A percentile compares a stretch with the other conserved stretches of the same genome.
These are phyloP conservation scores for Trichoderma aggressivum DNA, from an alignment of 2,329 filamentous ascomycete species.

Conservation along the genomic window DNA sequence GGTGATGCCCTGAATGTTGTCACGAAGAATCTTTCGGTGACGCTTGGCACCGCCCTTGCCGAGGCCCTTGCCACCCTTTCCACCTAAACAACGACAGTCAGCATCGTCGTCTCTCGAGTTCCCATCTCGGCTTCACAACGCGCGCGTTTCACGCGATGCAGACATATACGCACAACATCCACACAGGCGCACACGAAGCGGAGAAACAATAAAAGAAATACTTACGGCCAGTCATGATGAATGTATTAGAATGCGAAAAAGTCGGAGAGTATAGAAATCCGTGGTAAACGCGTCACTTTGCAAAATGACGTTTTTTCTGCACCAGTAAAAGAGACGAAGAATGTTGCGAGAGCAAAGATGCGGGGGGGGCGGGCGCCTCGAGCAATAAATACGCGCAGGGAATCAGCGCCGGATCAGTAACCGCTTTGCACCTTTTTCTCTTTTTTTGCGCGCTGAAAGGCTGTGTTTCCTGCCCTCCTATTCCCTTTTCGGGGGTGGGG, in stretches of 20 bases:
- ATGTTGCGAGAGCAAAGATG: constrained; percentile 23
- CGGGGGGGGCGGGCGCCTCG: constrained; percentile 28
- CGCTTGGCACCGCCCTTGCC: constrained; percentile 98
- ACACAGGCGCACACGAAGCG: not conserved
- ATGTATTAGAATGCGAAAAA: constrained; percentile 21
- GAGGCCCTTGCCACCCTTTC: constrained; percentile 96
- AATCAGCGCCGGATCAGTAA: constrained; percentile 33
- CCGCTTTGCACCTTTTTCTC: not conserved
- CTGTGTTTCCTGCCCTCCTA: not conserved
- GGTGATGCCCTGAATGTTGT: constrained; percentile 99
- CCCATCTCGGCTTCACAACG: not conserved
- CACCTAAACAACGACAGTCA: constrained; percentile 59
- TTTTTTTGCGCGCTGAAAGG: not conserved
- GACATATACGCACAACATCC: not conserved
- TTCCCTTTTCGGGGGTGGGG: constrained; percentile 20
- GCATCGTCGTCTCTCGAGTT: constrained; percentile 26
- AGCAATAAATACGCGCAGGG: constrained; percentile 38
- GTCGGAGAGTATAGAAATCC: constrained; percentile 13
- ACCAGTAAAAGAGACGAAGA: constrained; percentile 16
- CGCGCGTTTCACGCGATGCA: not conserved
- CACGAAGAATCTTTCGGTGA: constrained; percentile 97
- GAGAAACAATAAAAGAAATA: constrained; percentile 29
- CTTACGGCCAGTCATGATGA: constrained; percentile 71
- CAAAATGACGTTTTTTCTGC: not conserved
- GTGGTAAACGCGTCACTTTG: constrained; percentile 3